These are phyloP conservation scores for Massospora cicadina DNA, from an alignment of 371 early-diverging fungal species.

Conservation along the genomic window DNA sequence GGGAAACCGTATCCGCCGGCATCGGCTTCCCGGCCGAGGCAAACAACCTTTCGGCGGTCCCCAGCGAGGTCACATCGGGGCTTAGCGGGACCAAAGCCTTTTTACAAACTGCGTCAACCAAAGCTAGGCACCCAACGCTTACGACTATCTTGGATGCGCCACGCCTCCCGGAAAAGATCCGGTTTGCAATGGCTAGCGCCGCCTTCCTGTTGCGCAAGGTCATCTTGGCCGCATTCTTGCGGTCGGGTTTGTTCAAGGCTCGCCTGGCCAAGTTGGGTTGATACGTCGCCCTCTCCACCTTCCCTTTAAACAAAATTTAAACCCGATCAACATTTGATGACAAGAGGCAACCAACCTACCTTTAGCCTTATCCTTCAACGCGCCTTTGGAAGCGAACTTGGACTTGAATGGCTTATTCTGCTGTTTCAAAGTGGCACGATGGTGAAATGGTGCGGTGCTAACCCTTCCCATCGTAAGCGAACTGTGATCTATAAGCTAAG, in stretches of 20 bases:
- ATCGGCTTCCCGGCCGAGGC: constrained; percentile 27
- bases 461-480: not conserved
- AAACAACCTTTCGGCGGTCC: constrained; percentile 33
- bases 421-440: constrained; percentile 51
- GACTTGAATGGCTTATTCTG: constrained; percentile 90
- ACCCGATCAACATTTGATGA: no score
- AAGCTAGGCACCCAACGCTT: constrained; percentile 12
- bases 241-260: constrained; percentile 44
- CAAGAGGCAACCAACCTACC: no score
- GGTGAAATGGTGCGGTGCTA: constrained; percentile 15
- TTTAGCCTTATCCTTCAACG: constrained; percentile 57
- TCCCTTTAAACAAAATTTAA: constrained; percentile 32
- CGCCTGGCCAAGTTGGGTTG: constrained; percentile 19
- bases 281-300: constrained; percentile 41
- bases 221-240: constrained; percentile 63
- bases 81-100: constrained; percentile 65
- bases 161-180: constrained; percentile 63
- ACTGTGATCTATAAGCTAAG: not conserved
- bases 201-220: constrained; percentile 67
- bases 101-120: not conserved
- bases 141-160: constrained; percentile 75
- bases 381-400: constrained; percentile 64
- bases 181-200: constrained; percentile 37
- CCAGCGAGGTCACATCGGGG: constrained; percentile 40
- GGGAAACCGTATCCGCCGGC: not conserved